Evolutionary conservation across 345 rosid genomes (phyloP).

Genomic region (Eucalyptus decipiens): DNA sequence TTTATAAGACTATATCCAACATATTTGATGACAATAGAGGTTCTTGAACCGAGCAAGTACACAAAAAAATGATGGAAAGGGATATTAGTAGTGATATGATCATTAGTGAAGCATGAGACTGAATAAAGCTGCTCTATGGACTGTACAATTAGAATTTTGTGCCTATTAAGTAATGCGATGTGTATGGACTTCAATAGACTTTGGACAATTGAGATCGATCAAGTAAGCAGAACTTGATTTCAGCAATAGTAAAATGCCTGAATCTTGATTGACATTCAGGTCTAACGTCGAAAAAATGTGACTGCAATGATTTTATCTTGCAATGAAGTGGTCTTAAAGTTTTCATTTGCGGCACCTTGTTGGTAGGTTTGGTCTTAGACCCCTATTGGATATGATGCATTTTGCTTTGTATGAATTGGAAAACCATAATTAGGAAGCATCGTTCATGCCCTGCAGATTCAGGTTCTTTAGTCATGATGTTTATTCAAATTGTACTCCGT

Average conservation of each 20-base stretch:
- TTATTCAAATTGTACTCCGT: not conserved
- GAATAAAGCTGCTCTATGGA: not conserved
- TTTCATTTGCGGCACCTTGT: not conserved
- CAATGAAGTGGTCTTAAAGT: not conserved
- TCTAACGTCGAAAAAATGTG: not conserved
- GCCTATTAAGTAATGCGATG: not conserved
- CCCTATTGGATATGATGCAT: not conserved
- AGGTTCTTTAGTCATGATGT: not conserved
- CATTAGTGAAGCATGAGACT: not conserved
- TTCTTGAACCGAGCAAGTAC: not conserved
- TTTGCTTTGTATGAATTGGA: not conserved
- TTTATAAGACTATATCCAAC: not conserved
- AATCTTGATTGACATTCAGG: not conserved
- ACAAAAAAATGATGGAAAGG: not conserved
- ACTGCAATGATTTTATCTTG: not conserved
- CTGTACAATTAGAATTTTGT: not conserved
- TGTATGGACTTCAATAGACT: not conserved
- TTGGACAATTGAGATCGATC: not conserved
- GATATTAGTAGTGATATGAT: not conserved
- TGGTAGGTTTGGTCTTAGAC: not conserved
- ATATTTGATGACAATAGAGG: not conserved
- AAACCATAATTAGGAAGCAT: not conserved
- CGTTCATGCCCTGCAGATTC: no score
- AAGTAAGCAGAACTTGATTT: not conserved
- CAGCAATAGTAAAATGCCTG: not conserved